These are phyloP conservation scores for Saccharum spontaneum DNA, from an alignment of 176 grass and related monocot species.

Conservation along the genomic window DNA sequence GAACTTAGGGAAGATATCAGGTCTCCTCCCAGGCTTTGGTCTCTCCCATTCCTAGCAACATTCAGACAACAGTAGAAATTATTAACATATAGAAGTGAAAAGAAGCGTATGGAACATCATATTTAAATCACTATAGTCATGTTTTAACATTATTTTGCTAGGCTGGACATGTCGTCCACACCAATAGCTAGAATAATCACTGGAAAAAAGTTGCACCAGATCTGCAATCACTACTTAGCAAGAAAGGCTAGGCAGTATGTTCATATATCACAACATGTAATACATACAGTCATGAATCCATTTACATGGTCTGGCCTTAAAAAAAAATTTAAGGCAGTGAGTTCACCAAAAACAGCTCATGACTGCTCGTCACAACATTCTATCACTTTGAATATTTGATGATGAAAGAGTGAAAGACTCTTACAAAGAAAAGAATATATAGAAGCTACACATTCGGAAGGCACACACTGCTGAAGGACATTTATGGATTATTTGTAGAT, in stretches of 20 bases:
- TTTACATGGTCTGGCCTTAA: neutral
- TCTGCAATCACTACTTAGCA: neutral
- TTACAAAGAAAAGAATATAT: neutral
- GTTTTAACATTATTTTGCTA: neutral
- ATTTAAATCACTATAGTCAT: neutral
- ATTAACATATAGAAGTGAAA: conserved; percentile 10
- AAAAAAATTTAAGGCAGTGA: neutral
- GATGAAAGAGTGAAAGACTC: neutral
- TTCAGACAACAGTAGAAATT: conserved; percentile 2
- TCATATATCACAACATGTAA: neutral
- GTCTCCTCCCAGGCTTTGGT: conserved; percentile 74
- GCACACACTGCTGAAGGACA: neutral
- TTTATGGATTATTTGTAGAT: neutral
- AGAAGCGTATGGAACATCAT: neutral
- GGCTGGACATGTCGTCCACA: neutral
- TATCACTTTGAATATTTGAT: neutral
- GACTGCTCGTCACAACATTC: neutral
- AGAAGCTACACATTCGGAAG: neutral
- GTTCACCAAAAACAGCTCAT: neutral
- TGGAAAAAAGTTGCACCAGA: neutral
- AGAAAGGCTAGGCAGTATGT: neutral
- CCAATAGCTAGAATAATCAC: neutral
- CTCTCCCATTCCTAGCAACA: conserved; percentile 70
- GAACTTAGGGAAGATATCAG: conserved; percentile 82
- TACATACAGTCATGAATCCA: neutral